Base-by-base conservation (phyloP, 2,329 filamentous ascomycete genomes). In the Talaromyces sp. region DNA sequence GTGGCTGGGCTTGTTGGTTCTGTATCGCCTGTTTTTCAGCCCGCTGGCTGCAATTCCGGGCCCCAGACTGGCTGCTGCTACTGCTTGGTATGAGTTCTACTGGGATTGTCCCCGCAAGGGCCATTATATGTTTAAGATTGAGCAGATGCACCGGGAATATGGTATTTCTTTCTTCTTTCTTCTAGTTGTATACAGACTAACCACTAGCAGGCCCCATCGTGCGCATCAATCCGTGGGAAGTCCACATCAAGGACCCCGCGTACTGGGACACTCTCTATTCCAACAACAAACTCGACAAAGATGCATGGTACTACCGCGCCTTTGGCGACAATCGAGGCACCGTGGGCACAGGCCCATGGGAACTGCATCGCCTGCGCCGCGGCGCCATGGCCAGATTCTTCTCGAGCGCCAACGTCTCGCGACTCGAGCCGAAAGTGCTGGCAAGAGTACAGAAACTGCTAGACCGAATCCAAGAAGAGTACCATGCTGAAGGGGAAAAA, bases 371-470 rank as follows among this genome's bases (percentile, higher is more conserved):
- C 1, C 67, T 72, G 18, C 75, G 80, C 3, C 75, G 80, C 14
- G 70, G 64, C 4, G 69, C 76, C 2, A 62, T 82, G 55, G 78
- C 73, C 60, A 72, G 70, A 0, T 81, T 79, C 68, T 83, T 82
- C 65, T 80, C 79, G 2, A 73, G 70, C 40, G 68, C 69, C 10
- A 73, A 75, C 7, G 72, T 81, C 23, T 62, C 67, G 5, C 66
- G 66, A 1, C 66, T 80, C 2, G 71, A 76, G 42, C 69, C 69
- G 1, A 65, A 78, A 6, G 69, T 82, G 12, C 64, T 72, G 7
- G 64, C 69, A 1, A 75, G 58, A 8, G 56, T 71, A 1, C 28
- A 59, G 1, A 68, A 67, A 33, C 54, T 72, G 7, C 57, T 62
- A 1, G 60, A 64, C 36, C 60, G 5, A 42, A 60, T 18, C 8